phyloP scores from a whole-genome alignment of 2,329 filamentous ascomycete genomes.

The Tolypocladium tundrense region DNA sequence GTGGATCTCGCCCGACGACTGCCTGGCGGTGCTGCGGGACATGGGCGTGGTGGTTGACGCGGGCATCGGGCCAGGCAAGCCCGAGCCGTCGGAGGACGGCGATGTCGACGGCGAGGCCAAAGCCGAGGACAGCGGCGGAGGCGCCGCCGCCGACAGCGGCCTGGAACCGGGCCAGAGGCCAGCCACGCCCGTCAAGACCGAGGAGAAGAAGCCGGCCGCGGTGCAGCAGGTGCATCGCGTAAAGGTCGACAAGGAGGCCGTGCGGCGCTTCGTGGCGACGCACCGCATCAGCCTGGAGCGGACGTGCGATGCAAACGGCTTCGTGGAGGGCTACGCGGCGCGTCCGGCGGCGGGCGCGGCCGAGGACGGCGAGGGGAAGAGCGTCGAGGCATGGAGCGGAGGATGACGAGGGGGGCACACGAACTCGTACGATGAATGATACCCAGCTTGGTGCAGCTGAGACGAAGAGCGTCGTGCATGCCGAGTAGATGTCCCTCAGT shows the following conservation, averaged over 20 bases:
- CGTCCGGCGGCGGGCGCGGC: slow-evolving; percentile 25
- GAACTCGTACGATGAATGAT: neutral
- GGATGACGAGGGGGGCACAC: neutral
- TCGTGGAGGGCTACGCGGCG: slow-evolving; percentile 56
- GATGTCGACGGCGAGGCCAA: slow-evolving; percentile 9
- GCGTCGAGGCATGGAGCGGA: slow-evolving; percentile 5
- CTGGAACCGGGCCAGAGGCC: slow-evolving; percentile 8
- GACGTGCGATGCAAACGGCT: slow-evolving; percentile 65
- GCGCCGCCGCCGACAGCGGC: slow-evolving; percentile 4
- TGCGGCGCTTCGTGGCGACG: slow-evolving; percentile 56
- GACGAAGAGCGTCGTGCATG: neutral
- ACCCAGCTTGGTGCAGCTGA: neutral
- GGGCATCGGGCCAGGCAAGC: slow-evolving; percentile 33
- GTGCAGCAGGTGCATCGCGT: slow-evolving; percentile 32
- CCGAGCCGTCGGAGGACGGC: slow-evolving; percentile 11
- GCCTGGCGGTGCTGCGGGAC: slow-evolving; percentile 63
- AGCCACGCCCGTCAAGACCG: slow-evolving; percentile 9
- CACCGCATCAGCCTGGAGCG: slow-evolving; percentile 54
- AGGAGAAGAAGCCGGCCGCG: slow-evolving; percentile 13
- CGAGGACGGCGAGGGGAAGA: slow-evolving; percentile 18
- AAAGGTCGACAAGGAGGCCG: slow-evolving; percentile 39
- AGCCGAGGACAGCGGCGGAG: neutral
- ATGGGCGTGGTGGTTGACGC: slow-evolving; percentile 64
- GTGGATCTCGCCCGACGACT: slow-evolving; percentile 79
- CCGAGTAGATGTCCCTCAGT: too few relatives aligned